Percentiles rank a stretch among this genome's conserved stretches.
Evolutionary conservation across 306 rosid species (phyloP).

Genomic region (Acmispon strigosus): DNA sequence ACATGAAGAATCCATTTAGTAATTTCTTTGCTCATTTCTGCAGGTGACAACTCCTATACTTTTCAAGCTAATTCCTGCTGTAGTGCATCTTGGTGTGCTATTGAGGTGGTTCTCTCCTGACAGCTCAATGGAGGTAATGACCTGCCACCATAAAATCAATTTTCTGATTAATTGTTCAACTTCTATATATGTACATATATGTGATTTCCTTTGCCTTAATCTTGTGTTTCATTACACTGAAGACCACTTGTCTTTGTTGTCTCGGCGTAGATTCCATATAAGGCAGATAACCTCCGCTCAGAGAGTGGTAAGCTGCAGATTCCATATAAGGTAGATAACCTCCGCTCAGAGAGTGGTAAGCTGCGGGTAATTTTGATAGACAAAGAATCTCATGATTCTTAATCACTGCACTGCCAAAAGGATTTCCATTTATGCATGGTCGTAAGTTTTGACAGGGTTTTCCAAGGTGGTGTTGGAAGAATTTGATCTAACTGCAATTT

Average conservation of each 20-base stretch:
- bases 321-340: conserved; percentile 75
- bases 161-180: not conserved
- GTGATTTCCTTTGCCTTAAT: not conserved
- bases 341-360: conserved; percentile 84
- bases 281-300: conserved; percentile 74
- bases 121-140: conserved; percentile 61
- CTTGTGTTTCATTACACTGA: conserved; percentile 15
- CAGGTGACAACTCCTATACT: conserved; percentile 96
- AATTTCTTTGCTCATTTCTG: conserved; percentile 17
- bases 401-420: conserved; percentile 9
- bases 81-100: conserved; percentile 91
- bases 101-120: conserved; percentile 88
- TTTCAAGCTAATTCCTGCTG: conserved; percentile 93
- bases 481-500: conserved; percentile 27
- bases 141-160: not conserved
- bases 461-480: conserved; percentile 17
- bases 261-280: conserved; percentile 55
- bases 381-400: conserved; percentile 53
- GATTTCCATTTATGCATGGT: conserved; percentile 19
- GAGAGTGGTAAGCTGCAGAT: conserved; percentile 62
- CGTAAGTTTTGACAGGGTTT: conserved; percentile 18
- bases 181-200: not conserved
- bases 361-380: conserved; percentile 80
- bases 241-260: not conserved
- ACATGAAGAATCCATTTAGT: not conserved